These are phyloP conservation scores for Ricinus communis DNA, from an alignment of 345 rosid genomes.

Conservation along the genomic window DNA sequence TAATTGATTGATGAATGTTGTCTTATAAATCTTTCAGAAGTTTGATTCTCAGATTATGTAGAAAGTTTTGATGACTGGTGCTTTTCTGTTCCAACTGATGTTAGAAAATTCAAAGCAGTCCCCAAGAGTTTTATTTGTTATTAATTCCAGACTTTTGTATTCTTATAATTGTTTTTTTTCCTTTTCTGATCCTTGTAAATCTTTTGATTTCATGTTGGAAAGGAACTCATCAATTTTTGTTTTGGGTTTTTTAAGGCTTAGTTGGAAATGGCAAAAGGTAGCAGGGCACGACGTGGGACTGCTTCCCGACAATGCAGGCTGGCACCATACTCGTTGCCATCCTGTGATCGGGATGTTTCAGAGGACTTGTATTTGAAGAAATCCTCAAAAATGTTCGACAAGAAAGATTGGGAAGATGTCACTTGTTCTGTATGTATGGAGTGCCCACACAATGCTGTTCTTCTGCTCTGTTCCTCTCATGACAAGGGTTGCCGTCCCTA, in stretches of 20 bases:
- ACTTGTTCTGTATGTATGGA: constrained; percentile 98
- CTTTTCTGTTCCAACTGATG: neutral
- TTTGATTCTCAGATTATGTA: neutral
- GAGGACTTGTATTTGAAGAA: constrained; percentile 41
- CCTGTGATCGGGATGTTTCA: constrained; percentile 32
- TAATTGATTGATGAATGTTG: neutral
- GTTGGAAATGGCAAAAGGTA: constrained; percentile 62
- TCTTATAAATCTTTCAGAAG: neutral
- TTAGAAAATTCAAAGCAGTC: too few relatives aligned
- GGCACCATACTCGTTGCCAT: constrained; percentile 50
- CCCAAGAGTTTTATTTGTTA: neutral
- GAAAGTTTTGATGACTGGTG: too few relatives aligned
- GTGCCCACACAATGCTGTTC: constrained; percentile 95
- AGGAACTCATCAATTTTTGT: neutral
- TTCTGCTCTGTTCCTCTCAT: constrained; percentile 93
- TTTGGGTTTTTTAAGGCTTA: constrained; percentile 2
- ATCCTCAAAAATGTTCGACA: constrained; percentile 52
- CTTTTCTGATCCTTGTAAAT: neutral
- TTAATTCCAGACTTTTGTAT: neutral
- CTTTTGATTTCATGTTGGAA: neutral
- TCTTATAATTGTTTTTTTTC: neutral
- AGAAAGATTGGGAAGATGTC: constrained; percentile 82
- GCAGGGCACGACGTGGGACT: constrained; percentile 54
- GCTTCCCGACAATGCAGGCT: constrained; percentile 49
- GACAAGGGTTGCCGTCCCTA: constrained; percentile 97